phyloP scores from a whole-genome alignment of 768 basidiomycete species.

The Termitomyces sp. region DNA sequence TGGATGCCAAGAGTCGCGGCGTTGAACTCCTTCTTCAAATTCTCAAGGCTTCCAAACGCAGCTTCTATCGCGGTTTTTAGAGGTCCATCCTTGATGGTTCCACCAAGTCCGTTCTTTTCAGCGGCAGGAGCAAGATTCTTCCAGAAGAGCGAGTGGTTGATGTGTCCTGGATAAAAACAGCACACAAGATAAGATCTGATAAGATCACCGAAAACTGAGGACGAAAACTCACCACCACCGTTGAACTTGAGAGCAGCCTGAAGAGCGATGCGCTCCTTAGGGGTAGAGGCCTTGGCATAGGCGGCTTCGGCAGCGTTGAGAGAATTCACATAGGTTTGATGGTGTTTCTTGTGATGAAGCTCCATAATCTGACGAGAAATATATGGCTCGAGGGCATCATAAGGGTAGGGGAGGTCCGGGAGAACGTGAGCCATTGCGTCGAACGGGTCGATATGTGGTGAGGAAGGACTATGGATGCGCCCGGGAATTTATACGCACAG shows the following conservation, averaged over 20 bases:
- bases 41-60: slow-evolving; percentile 66
- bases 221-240: slow-evolving; percentile 71
- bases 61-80: slow-evolving; percentile 60
- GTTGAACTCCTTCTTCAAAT: slow-evolving; percentile 78
- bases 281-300: slow-evolving; percentile 58
- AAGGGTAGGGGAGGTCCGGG: slow-evolving; percentile 68
- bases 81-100: slow-evolving; percentile 51
- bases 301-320: slow-evolving; percentile 84
- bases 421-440: slow-evolving; percentile 29
- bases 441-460: background rate
- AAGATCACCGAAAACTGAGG: background rate
- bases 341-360: slow-evolving; percentile 92
- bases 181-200: slow-evolving; percentile 4
- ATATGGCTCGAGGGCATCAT: slow-evolving; percentile 88
- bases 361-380: slow-evolving; percentile 90
- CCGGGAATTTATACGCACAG: background rate
- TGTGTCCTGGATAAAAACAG: slow-evolving; percentile 10
- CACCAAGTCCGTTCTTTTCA: slow-evolving; percentile 80
- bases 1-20: slow-evolving; percentile 80
- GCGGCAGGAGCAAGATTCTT: slow-evolving; percentile 2
- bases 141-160: slow-evolving; percentile 5
- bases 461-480: background rate
- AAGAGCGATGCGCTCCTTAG: slow-evolving; percentile 80
- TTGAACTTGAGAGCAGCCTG: slow-evolving; percentile 94
- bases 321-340: slow-evolving; percentile 89